Conservation (phyloP, 129 eudicot genomes). For the Gnaphalium uliginosum region DNA sequence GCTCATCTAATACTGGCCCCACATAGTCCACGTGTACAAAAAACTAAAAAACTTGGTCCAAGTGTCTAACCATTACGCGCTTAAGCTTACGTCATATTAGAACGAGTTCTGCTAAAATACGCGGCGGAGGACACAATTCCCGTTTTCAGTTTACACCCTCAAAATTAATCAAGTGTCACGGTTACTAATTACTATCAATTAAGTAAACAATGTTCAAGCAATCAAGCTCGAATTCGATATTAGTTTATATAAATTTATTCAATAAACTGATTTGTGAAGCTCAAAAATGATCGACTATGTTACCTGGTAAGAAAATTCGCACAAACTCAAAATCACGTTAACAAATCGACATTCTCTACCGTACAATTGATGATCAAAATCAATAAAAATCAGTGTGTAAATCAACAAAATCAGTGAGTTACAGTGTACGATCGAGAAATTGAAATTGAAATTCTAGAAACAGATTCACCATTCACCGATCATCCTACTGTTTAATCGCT, state of each 20-base stretch:
- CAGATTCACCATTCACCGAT: not conserved
- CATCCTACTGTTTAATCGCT: not conserved
- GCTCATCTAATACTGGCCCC: conserved; percentile 27
- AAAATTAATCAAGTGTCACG: too few relatives aligned
- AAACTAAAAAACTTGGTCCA: not conserved
- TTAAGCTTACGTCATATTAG: not conserved
- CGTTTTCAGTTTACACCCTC: not conserved
- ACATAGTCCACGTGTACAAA: conserved; percentile 20
- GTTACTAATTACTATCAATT: too few relatives aligned
- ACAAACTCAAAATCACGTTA: too few relatives aligned
- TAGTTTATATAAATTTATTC: too few relatives aligned
- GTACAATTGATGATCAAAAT: not conserved
- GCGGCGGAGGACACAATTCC: conserved; percentile 13
- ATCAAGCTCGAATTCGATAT: too few relatives aligned
- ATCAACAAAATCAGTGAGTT: not conserved
- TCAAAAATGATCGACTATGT: too few relatives aligned
- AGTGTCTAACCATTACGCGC: conserved; percentile 25
- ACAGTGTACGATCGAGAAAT: not conserved
- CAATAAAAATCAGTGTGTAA: too few relatives aligned
- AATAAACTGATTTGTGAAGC: too few relatives aligned
- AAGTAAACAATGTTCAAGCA: too few relatives aligned
- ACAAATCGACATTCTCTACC: not conserved
- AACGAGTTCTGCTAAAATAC: not conserved
- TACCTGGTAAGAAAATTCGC: too few relatives aligned
- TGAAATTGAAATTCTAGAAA: not conserved